These are phyloP conservation scores for Corymbia calophylla DNA, from an alignment of 441 rosid genomes.

Conservation along the genomic window DNA sequence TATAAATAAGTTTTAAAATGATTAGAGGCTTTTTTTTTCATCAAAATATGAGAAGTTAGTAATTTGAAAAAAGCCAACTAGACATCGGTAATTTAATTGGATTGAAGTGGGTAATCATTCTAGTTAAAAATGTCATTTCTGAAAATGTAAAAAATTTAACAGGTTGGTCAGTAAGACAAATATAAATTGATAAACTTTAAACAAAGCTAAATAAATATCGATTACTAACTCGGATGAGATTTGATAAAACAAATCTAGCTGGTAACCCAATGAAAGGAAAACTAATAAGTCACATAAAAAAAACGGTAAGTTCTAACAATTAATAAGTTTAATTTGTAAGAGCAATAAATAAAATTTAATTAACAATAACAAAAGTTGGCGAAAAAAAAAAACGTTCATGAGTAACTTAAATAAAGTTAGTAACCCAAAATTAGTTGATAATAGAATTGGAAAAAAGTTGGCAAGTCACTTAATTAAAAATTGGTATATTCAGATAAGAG, in stretches of 20 bases:
- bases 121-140: background rate
- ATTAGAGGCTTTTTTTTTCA: too few species aligned
- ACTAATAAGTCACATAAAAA: background rate
- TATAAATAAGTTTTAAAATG: too few species aligned
- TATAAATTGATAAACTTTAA: too few species aligned
- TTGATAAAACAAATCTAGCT: background rate
- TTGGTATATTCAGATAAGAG: background rate
- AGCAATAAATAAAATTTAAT: too few species aligned
- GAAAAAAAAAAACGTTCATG: background rate
- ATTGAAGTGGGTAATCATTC: background rate
- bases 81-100: background rate
- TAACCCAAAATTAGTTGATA: background rate
- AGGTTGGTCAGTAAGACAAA: background rate
- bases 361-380: background rate
- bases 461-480: background rate
- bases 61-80: background rate
- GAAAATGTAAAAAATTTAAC: background rate
- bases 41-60: background rate
- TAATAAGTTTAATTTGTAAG: background rate
- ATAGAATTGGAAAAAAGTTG: background rate
- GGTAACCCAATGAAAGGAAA: background rate
- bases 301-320: background rate
- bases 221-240: background rate
- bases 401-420: too few species aligned
- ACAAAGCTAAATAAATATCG: background rate